Percentiles rank a stretch among this genome's conserved stretches.
Conservation (phyloP, 768 basidiomycete species). For the Ephemerocybe angulata region DNA sequence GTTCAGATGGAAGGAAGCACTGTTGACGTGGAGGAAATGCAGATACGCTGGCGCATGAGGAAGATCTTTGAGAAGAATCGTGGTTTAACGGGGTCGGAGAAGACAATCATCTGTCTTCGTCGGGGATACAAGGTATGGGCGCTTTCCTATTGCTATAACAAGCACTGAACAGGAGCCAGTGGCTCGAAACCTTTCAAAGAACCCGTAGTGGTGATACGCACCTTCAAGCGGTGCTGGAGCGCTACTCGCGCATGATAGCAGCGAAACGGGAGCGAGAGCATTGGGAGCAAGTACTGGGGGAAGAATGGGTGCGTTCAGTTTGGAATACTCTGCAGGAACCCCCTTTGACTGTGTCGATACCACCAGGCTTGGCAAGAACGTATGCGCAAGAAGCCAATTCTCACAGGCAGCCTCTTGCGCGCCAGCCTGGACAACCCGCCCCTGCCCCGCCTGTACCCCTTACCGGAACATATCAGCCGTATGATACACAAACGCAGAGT, state of each 20-base stretch:
- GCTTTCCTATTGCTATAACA: not conserved
- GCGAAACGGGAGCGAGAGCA: conserved; percentile 45
- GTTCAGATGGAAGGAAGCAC: not conserved
- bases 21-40: conserved; percentile 3
- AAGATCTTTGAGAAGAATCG: conserved; percentile 50
- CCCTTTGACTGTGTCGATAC: not conserved
- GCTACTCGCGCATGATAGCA: conserved; percentile 59
- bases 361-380: conserved; percentile 52
- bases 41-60: conserved; percentile 60
- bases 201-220: conserved; percentile 53
- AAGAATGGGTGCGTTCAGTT: conserved; percentile 47
- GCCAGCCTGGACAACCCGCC: conserved; percentile 63
- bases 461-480: conserved; percentile 65
- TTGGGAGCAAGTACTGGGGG: conserved; percentile 42
- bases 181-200: conserved; percentile 52
- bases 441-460: conserved; percentile 76
- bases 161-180: conserved; percentile 35
- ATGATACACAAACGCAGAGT: conserved; percentile 55
- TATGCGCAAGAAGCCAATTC: conserved; percentile 56
- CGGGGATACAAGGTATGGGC: conserved; percentile 54
- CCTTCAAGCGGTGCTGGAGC: conserved; percentile 41
- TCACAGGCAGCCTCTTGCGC: conserved; percentile 70
- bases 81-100: conserved; percentile 49
- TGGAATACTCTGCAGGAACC: not conserved
- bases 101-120: conserved; percentile 43